Evolutionary conservation across 1,284 basidiomycete species (phyloP).

Genomic region (Macrocystidia cucumis): DNA sequence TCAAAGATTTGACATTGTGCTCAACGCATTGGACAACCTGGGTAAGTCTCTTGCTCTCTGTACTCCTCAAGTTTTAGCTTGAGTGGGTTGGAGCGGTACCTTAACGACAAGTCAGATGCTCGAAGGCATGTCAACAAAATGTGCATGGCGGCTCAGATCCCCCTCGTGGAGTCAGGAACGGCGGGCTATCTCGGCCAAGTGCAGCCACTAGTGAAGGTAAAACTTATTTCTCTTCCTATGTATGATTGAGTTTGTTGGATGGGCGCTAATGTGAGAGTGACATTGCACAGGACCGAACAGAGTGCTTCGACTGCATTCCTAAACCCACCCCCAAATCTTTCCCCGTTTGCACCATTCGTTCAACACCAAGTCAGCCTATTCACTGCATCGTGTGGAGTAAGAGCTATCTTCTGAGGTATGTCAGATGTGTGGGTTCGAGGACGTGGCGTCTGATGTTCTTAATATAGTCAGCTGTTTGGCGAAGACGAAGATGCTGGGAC

Average conservation of each 20-base stretch:
- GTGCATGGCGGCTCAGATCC: slow-evolving; percentile 88
- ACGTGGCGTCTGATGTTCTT: slow-evolving; percentile 3
- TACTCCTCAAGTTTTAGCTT: slow-evolving; percentile 1
- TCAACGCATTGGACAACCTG: slow-evolving; percentile 96
- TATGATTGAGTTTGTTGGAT: too few relatives aligned
- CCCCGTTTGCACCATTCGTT: slow-evolving; percentile 97
- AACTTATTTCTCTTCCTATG: too few relatives aligned
- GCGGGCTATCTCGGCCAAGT: slow-evolving; percentile 92
- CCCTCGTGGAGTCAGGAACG: slow-evolving; percentile 94
- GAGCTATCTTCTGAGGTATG: slow-evolving; percentile 91
- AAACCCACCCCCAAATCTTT: slow-evolving; percentile 92
- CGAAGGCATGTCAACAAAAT: slow-evolving; percentile 94
- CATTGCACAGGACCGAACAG: slow-evolving; percentile 69
- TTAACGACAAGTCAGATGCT: slow-evolving; percentile 48
- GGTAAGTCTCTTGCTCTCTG: slow-evolving; percentile 40
- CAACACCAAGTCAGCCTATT: slow-evolving; percentile 94
- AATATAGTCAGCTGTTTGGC: slow-evolving; percentile 86
- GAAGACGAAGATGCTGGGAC: slow-evolving; percentile 75
- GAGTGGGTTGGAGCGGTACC: neutral
- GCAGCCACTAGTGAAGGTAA: slow-evolving; percentile 67
- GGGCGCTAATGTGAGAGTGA: too few relatives aligned
- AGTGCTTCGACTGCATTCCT: slow-evolving; percentile 89
- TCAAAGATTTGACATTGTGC: slow-evolving; percentile 82
- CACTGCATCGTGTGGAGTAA: slow-evolving; percentile 99
- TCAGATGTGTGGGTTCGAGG: slow-evolving; percentile 7